Conservation (phyloP, 345 rosid species). For the Salix purpurea region DNA sequence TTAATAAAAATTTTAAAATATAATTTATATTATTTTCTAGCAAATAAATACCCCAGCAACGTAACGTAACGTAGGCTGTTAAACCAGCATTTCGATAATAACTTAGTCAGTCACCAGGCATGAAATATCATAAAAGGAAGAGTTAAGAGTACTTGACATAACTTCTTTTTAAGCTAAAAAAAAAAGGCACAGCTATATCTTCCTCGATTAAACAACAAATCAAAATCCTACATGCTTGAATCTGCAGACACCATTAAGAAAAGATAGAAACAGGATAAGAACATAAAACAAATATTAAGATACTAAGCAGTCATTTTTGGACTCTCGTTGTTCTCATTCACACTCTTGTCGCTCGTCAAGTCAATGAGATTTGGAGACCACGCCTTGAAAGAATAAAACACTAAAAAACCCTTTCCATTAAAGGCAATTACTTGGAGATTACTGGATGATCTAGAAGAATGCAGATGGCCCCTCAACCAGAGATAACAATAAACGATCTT, state of each 20-base stretch:
- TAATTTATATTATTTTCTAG: too few relatives aligned
- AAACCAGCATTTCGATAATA: neutral
- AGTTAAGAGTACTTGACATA: neutral
- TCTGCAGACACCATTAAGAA: slow-evolving; percentile 21
- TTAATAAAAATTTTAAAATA: too few relatives aligned
- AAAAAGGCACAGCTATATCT: slow-evolving; percentile 20
- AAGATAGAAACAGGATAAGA: neutral
- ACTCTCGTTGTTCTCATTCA: slow-evolving; percentile 26
- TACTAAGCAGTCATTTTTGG: slow-evolving; percentile 33
- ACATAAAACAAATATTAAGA: slow-evolving; percentile 21
- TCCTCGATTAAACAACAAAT: slow-evolving; percentile 37
- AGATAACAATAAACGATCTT: neutral
- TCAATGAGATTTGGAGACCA: slow-evolving; percentile 10
- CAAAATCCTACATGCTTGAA: slow-evolving; percentile 25
- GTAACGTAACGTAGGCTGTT: neutral
- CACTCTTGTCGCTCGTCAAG: slow-evolving; percentile 14
- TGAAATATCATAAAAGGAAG: neutral
- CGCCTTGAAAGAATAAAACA: slow-evolving; percentile 5
- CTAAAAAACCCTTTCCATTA: slow-evolving; percentile 1
- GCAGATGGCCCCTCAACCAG: neutral
- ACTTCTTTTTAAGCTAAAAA: slow-evolving; percentile 2
- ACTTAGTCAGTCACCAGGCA: neutral
- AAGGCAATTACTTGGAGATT: neutral
- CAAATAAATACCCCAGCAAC: too few relatives aligned
- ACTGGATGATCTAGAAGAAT: neutral